These are phyloP conservation scores for Camellia japonica DNA, from an alignment of 148 eudicot genomes.

Conservation along the genomic window DNA sequence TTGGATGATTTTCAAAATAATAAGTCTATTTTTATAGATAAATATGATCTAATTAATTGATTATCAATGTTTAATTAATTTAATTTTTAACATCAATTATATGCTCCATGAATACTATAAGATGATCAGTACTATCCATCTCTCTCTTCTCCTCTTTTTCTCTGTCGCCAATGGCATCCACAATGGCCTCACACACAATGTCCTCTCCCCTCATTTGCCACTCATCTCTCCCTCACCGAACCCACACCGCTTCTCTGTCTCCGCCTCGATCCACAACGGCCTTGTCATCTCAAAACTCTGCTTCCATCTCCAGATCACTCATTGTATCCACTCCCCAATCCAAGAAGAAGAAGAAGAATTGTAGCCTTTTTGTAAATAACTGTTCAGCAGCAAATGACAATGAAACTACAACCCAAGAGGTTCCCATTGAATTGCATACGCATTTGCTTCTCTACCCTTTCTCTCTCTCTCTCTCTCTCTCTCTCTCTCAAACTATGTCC, in stretches of 20 bases:
- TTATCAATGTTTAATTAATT: too few relatives aligned
- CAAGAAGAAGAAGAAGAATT: conserved; percentile 16
- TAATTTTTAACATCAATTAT: too few relatives aligned
- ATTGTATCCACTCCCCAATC: conserved; percentile 33
- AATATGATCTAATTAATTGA: too few relatives aligned
- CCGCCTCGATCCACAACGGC: conserved; percentile 12
- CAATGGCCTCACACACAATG: conserved; percentile 41
- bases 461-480: conserved; percentile 1
- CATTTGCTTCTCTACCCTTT: neutral
- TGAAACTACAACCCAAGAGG: conserved; percentile 25
- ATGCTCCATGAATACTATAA: too few relatives aligned
- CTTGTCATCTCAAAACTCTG: conserved; percentile 18
- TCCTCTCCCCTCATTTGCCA: conserved; percentile 40
- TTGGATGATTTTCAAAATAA: too few relatives aligned
- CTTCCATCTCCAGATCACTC: conserved; percentile 38
- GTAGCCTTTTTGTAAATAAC: conserved; percentile 22
- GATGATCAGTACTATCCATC: too few relatives aligned
- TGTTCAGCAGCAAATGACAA: conserved; percentile 33
- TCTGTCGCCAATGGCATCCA: conserved; percentile 56
- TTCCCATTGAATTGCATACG: conserved; percentile 73
- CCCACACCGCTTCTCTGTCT: conserved; percentile 24
- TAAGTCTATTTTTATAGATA: too few relatives aligned
- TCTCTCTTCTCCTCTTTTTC: neutral
- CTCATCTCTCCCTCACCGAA: conserved; percentile 23
- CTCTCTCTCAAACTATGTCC: too few relatives aligned